These are phyloP conservation scores for Ceratobasidium sp. DNA, from an alignment of 1,284 basidiomycete genomes.

Conservation along the genomic window DNA sequence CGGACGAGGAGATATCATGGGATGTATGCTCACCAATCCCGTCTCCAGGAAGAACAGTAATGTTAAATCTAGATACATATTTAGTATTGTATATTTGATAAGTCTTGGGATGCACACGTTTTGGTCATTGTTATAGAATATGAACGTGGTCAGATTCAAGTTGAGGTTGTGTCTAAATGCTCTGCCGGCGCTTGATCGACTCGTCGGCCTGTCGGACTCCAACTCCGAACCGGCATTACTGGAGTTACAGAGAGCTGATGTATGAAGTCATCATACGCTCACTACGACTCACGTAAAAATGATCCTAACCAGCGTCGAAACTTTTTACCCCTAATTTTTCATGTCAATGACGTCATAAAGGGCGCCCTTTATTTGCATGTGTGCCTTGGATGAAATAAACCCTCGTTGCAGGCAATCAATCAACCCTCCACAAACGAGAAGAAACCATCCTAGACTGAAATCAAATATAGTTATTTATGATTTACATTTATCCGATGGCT, in stretches of 20 bases:
- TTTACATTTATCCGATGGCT: no score
- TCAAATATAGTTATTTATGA: no score
- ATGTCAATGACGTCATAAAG: not conserved
- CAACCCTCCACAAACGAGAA: no score
- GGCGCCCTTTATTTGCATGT: not conserved
- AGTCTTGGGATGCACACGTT: not conserved
- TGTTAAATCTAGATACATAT: slow-evolving; percentile 73
- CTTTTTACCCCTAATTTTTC: no score
- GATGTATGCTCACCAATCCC: slow-evolving; percentile 82
- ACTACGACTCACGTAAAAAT: no score
- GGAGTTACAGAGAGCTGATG: no score
- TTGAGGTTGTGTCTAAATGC: slow-evolving; percentile 21
- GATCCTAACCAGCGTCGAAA: no score
- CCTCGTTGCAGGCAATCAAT: no score
- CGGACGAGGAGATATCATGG: not conserved
- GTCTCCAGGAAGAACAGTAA: slow-evolving; percentile 93
- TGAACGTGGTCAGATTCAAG: not conserved
- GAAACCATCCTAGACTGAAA: no score
- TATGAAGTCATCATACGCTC: no score
- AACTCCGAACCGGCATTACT: not conserved
- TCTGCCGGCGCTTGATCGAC: slow-evolving; percentile 6
- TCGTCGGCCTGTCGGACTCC: slow-evolving; percentile 25
- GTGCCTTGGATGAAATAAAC: not conserved
- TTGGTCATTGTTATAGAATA: slow-evolving; percentile 17
- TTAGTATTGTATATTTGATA: not conserved